Evolutionary conservation across 2,329 filamentous ascomycete genomes (phyloP), one percentile per base, ranked within the genome.

Genomic region (Diaporthe sp.): DNA sequence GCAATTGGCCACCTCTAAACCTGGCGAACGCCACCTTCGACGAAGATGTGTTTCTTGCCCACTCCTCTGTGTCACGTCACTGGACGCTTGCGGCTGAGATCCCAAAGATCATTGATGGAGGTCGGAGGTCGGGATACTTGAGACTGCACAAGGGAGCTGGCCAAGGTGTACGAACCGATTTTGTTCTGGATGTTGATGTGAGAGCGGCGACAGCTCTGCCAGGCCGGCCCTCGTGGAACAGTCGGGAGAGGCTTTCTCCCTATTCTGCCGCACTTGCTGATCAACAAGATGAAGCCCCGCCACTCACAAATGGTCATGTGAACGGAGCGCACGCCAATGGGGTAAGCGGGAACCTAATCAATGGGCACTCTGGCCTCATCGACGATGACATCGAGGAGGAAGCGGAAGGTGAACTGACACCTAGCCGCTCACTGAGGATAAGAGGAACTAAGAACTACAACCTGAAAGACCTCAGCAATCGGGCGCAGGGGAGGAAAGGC

Each of bases 381-480:
- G 74, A 76, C 59, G 83, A 85, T 47, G 84, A 87, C 22, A 82
- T 83, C 8, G 86, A 87, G 37, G 87, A 88, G 47, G 85, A 85
- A 12, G 76, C 79, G 9, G 84, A 87, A 30, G 86, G 86, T 35
- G 87, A 88, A 25, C 82, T 84, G 19, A 90, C 88, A 2, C 88
- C 88, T 0, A 88, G 84, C 70, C 85, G 89, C 73, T 86, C 87
- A 1, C 80, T 90, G 25, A 85, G 89, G 56, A 81, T 83, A 22
- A 85, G 89, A 70, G 85, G 81, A 25, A 83, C 83, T 55, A 86
- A 85, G 72, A 87, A 88, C 75, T 92, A 92, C 78, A 92, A 92
- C 76, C 80, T 92, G 50, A 92, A 91, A 79, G 83, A 87, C 17
- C 81, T 92, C 22, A 91, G 87, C 79, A 88, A 90, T 77, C 88